These are phyloP conservation scores for Papiliotrema nemorosa DNA, from an alignment of 1,284 basidiomycete species.

Conservation along the genomic window DNA sequence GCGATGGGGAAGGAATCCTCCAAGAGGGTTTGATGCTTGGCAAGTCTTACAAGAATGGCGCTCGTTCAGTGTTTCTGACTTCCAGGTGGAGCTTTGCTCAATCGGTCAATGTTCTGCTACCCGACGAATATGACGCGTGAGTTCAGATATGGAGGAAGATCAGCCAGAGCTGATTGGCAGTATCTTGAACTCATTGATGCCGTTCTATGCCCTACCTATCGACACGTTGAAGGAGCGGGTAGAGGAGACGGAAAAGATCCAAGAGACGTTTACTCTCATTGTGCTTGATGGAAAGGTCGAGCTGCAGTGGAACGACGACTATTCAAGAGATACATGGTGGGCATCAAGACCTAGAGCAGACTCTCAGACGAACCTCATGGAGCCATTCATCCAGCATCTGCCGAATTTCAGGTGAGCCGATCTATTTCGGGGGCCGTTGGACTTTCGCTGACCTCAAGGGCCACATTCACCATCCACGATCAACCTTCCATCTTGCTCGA, in stretches of 20 bases:
- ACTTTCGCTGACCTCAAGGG: constrained; percentile 17
- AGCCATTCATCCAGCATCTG: constrained; percentile 45
- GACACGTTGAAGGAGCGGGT: constrained; percentile 36
- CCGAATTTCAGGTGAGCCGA: constrained; percentile 37
- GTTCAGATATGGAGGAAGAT: constrained; percentile 12
- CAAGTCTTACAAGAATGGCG: constrained; percentile 12
- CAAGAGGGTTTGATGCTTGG: constrained; percentile 50
- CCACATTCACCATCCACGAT: constrained; percentile 50
- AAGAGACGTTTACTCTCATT: constrained; percentile 50
- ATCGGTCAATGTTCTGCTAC: constrained; percentile 38
- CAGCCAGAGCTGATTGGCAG: constrained; percentile 13
- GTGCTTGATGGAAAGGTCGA: constrained; percentile 48
- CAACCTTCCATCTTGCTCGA: constrained; percentile 48
- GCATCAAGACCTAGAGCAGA: constrained; percentile 45
- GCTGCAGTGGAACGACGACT: constrained; percentile 51
- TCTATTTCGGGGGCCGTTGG: not conserved
- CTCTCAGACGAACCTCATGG: constrained; percentile 50
- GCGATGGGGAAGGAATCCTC: constrained; percentile 49
- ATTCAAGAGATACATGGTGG: constrained; percentile 48
- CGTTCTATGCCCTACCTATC: constrained; percentile 46
- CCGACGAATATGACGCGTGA: constrained; percentile 49
- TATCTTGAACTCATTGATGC: constrained; percentile 46
- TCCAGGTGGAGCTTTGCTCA: constrained; percentile 40
- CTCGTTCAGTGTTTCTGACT: not conserved
- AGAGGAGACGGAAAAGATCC: constrained; percentile 40